Base-by-base conservation (phyloP, 192 early-diverging fungal genomes). In the Phycomyces blakesleeanus region DNA sequence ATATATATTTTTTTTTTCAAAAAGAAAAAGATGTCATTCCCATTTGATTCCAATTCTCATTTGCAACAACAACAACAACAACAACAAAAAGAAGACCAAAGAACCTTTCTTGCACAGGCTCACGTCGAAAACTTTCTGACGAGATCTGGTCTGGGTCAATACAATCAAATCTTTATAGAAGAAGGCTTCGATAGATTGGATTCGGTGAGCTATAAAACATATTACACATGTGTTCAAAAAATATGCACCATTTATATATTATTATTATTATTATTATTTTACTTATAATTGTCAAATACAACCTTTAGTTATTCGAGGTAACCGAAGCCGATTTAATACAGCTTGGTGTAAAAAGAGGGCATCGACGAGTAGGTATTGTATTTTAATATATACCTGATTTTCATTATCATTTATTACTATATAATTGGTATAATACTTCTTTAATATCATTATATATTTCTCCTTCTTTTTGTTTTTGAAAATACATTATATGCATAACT, bases 161-260 rank as follows among this genome's bases (percentile, higher is more conserved):
- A 77, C 51, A 67, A 44, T 38, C 64, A 73, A 40, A 54, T 50
- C 12, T 60, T 77, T 34, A 61, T 73, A n/a, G 63, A 57, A 14
- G 75, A 77, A 69, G 75, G 75, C 1, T 77, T 77, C 53, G 75
- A 77, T 34, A 63, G 73, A 16, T 38, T 73, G 3, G 65, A 73
- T 61, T 76, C 75, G 25, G 75, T 76, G 68, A 51, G 62, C 56
- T 44, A 27, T 52, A 14, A 27, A 34, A 40, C 38, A 59, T 55
- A 15, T 57, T 22, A 42, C 58, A 8, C n/a, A 16, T 52, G 9
- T 40, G 9, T 18, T n/a, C n/a, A n/a, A n/a, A n/a, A n/a, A n/a
- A n/a, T n/a, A n/a, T n/a, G n/a, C n/a, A n/a, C n/a, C n/a, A n/a
- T n/a, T n/a, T n/a, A n/a, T n/a, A n/a, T n/a, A n/a, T n/a, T n/a